phyloP scores from a whole-genome alignment of 208 protist genomes.

The Crithidia sp. region DNA sequence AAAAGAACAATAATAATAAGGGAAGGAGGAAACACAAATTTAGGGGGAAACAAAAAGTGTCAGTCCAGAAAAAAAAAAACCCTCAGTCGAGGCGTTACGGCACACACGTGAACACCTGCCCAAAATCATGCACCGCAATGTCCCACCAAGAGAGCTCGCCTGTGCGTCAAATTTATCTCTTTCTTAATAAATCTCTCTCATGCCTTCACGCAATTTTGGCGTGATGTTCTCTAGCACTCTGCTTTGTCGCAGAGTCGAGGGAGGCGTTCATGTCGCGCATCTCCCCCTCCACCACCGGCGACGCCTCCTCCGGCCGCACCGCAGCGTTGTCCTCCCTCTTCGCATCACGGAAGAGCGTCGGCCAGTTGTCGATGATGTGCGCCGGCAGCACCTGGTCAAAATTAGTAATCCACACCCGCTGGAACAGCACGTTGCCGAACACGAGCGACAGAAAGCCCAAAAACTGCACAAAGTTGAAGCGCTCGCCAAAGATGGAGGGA shows the following conservation, averaged over 20 bases:
- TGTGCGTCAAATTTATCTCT: too few relatives aligned
- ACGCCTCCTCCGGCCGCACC: background rate
- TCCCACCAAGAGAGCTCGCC: too few relatives aligned
- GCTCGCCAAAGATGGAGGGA: slow-evolving; percentile 66
- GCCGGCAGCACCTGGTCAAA: slow-evolving; percentile 55
- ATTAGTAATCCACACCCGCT: slow-evolving; percentile 46
- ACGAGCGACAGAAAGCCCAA: slow-evolving; percentile 66
- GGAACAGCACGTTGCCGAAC: slow-evolving; percentile 72
- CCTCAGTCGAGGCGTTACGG: too few relatives aligned
- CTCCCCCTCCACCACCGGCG: slow-evolving; percentile 13
- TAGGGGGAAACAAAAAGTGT: too few relatives aligned
- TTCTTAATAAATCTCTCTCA: background rate
- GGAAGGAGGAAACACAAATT: too few relatives aligned
- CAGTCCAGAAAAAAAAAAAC: too few relatives aligned
- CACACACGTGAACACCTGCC: too few relatives aligned
- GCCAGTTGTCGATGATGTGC: slow-evolving; percentile 35
- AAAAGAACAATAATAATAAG: too few relatives aligned
- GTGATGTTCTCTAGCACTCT: background rate
- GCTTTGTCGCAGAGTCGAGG: too few relatives aligned
- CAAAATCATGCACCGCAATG: too few relatives aligned
- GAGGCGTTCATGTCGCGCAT: background rate
- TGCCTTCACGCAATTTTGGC: background rate
- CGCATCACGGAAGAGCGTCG: slow-evolving; percentile 37
- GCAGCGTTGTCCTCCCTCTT: background rate
- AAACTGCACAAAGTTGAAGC: slow-evolving; percentile 70